Evolutionary conservation across 2,329 filamentous ascomycete species (phyloP).

Genomic region (Fusarium lyarnte): DNA sequence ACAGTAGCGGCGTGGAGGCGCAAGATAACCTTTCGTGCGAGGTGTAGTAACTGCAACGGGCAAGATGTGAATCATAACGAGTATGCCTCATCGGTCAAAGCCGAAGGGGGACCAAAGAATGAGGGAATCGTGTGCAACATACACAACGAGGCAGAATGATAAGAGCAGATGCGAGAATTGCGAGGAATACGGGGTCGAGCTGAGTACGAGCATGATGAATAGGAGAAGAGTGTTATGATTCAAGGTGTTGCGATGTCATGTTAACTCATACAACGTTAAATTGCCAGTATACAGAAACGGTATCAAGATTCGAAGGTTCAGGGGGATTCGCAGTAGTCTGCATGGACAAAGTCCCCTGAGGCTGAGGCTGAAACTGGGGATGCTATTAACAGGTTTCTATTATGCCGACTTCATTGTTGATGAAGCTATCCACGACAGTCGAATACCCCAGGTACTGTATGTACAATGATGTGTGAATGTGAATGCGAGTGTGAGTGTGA

Average conservation of each 20-base stretch:
- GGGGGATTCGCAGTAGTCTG: not conserved
- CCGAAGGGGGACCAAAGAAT: not conserved
- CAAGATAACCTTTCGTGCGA: constrained; percentile 13
- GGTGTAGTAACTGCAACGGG: constrained; percentile 7
- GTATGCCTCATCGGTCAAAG: constrained; percentile 30
- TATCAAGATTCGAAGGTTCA: constrained; percentile 19
- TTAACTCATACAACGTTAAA: constrained; percentile 2
- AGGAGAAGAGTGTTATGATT: not conserved
- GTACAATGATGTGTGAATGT: not conserved
- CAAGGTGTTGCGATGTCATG: constrained; percentile 7
- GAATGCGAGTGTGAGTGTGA: not conserved
- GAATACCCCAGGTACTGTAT: not conserved
- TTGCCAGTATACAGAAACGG: not conserved
- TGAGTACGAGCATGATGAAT: not conserved
- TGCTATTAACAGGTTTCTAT: not conserved
- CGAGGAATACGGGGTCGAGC: not conserved
- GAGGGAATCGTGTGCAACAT: not conserved
- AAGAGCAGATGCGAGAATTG: not conserved
- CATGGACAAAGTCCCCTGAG: constrained; percentile 14
- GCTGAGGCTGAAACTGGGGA: constrained; percentile 10
- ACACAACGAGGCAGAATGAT: not conserved
- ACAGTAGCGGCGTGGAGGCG: constrained; percentile 16
- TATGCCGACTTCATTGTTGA: not conserved
- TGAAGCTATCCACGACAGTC: not conserved
- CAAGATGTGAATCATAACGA: constrained; percentile 2